Evolutionary conservation across 2,329 filamentous ascomycete species (phyloP), one percentile per base, ranked within the genome.

Genomic region (Diaporthe citri): DNA sequence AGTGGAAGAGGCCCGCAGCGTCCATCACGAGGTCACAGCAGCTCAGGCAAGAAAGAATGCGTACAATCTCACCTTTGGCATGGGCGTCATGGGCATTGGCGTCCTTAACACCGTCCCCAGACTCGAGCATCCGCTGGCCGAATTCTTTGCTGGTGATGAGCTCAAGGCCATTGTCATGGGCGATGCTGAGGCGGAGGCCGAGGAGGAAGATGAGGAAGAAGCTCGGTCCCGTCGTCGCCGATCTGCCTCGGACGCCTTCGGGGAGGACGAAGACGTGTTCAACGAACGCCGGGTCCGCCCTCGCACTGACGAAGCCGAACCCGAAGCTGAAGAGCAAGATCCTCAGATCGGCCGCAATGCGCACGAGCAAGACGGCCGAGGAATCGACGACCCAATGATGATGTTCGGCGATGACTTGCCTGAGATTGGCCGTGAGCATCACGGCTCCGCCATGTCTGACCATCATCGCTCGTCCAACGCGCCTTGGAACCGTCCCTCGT

Each of bases 401-500:
- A 55, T 75, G 46, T 73, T 80, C 41, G 43, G 78, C 34, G 71
- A 74, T 22, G 77, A 59, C 74, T 20, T 74, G 59, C 34, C 78
- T 4, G 82, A 84, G 72, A 74, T 82, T 20, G 82, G 82, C 34
- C 80, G 82, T 31, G 71, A 77, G 52, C 69, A 74, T 7, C 73
- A 69, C 28, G 75, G 75, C 17, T 77, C 75, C 8, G 73, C 73
- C n/a, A 66, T 75, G 25, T 77, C 76, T 12, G 76, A 77, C 43
- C 67, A 72, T 52, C 89, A 87, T 3, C 75, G 36, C 48, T 73
- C 75, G 20, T 87, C 86, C 22, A 81, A 88, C 73, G 83, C 87
- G 80, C 89, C 89, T 6, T 90, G 89, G 89, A 89, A 88, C 76
- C 87, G 86, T 4, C 84, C 83, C 4, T 90, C 85, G 10, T 85